phyloP scores from a whole-genome alignment of 306 rosid genomes.

The Ormosia semicastrata region DNA sequence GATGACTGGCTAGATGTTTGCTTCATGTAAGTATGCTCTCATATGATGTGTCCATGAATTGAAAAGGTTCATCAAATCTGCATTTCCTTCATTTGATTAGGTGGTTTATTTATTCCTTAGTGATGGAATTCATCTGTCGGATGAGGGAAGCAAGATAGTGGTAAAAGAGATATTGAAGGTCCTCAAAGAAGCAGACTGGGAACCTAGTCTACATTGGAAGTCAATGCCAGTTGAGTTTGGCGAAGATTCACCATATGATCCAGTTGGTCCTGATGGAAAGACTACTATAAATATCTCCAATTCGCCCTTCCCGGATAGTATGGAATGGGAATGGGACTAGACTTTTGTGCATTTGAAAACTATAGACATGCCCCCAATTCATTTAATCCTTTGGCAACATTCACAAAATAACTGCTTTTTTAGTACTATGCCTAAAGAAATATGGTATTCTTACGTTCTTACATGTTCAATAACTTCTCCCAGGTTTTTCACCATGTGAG shows the following conservation, averaged over 20 bases:
- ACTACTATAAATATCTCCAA: slow-evolving; percentile 13
- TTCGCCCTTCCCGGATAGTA: background rate
- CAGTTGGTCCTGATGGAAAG: slow-evolving; percentile 32
- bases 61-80: background rate
- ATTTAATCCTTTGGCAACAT: background rate
- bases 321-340: slow-evolving; percentile 31
- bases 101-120: slow-evolving; percentile 33
- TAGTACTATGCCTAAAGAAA: background rate
- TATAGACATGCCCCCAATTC: background rate
- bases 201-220: slow-evolving; percentile 59
- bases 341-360: background rate
- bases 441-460: background rate
- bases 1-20: slow-evolving; percentile 60
- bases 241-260: slow-evolving; percentile 49
- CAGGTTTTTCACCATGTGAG: background rate
- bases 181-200: slow-evolving; percentile 67
- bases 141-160: slow-evolving; percentile 67
- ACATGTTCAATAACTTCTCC: background rate
- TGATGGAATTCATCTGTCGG: slow-evolving; percentile 75
- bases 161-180: slow-evolving; percentile 60
- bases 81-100: background rate
- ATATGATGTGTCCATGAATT: background rate
- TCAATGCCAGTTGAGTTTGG: slow-evolving; percentile 58
- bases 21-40: slow-evolving; percentile 60
- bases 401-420: background rate